Base-by-base conservation (phyloP, 768 basidiomycete genomes). In the Podaxis sp. region DNA sequence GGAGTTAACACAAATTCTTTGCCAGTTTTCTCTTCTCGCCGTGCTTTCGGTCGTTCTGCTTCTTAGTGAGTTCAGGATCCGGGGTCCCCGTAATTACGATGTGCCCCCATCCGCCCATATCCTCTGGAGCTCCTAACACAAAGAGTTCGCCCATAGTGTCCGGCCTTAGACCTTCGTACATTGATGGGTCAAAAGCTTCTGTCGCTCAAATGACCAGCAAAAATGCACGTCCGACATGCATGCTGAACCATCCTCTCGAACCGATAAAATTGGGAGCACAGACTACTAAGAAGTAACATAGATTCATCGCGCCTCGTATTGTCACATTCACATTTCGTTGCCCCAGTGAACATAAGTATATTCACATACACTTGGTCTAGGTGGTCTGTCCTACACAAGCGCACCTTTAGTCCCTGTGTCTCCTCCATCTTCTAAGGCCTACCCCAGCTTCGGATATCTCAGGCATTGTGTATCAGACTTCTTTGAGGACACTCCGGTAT, bases 291-390 rank as follows among this genome's bases (percentile, higher is more conserved):
- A 55, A 55, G 24, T 46, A 53, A 36, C 44, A 55, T 36, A 53
- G 61, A 17, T 62, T 62, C 46, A 46, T 62, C 12, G 55, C 49
- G 53, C 53, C 53, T 55, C 24, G 61, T 24, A 62, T 62, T 15
- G 53, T 62, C 61, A 55, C 52, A 7, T 55, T 11, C 19, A 19
- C 13, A 13, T 46, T 15, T 30, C 0, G 2, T 9, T 55, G 33
- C 33, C 33, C 33, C 9, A 2, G 33, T 33, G 8, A 33, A 33
- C 8, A 6, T 38, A 8, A 36, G 46, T 55, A 38, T 2, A 46
- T 19, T 15, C n/a, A 17, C 42, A 44, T 15, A 4, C 19, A 44
- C 8, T 19, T 17, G 44, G 17, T 17, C 4, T 58, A 55, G 61
- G 40, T 33, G 46, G 12, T 36, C 42, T 36, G 46, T 46, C 15